phyloP scores from a whole-genome alignment of 176 grass and related monocot genomes.

The Canna indica region DNA sequence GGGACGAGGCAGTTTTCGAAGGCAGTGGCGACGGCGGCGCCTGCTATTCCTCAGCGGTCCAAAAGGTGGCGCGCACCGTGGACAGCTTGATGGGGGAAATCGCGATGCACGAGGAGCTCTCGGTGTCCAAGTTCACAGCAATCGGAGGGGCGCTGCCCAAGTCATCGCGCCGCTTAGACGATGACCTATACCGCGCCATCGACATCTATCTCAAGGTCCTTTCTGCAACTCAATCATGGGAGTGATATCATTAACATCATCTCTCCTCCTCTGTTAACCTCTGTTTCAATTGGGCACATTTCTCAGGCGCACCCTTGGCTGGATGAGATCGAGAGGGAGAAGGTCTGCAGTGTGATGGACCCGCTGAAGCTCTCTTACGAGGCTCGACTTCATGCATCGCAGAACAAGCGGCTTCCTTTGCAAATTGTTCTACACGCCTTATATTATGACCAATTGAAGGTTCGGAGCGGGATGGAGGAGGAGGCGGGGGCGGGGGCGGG shows the following conservation, averaged over 20 bases:
- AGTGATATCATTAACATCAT: no score
- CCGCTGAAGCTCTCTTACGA: constrained; percentile 56
- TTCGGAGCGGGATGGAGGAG: constrained; percentile 26
- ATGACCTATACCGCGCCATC: constrained; percentile 45
- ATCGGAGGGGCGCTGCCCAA: constrained; percentile 55
- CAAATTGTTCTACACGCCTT: constrained; percentile 59
- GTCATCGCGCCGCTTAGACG: constrained; percentile 43
- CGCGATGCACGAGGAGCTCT: constrained; percentile 47
- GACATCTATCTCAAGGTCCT: constrained; percentile 67
- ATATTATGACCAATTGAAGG: constrained; percentile 77
- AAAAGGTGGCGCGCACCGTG: constrained; percentile 44
- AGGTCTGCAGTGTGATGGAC: constrained; percentile 86
- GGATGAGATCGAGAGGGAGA: constrained; percentile 80
- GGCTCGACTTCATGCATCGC: constrained; percentile 60
- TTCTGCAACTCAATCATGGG: no score
- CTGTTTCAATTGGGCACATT: background rate
- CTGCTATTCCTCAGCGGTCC: constrained; percentile 23
- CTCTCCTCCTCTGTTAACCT: no score
- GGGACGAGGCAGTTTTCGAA: background rate
- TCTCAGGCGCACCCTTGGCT: constrained; percentile 41
- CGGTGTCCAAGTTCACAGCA: constrained; percentile 55
- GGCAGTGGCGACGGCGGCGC: constrained; percentile 8
- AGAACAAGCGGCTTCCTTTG: constrained; percentile 75
- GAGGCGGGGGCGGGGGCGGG: constrained; percentile 15
- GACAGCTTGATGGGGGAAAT: constrained; percentile 69